Evolutionary conservation across 2,329 filamentous ascomycete species (phyloP), one percentile per base, ranked within the genome.

Genomic region (Trichoderma sp.): DNA sequence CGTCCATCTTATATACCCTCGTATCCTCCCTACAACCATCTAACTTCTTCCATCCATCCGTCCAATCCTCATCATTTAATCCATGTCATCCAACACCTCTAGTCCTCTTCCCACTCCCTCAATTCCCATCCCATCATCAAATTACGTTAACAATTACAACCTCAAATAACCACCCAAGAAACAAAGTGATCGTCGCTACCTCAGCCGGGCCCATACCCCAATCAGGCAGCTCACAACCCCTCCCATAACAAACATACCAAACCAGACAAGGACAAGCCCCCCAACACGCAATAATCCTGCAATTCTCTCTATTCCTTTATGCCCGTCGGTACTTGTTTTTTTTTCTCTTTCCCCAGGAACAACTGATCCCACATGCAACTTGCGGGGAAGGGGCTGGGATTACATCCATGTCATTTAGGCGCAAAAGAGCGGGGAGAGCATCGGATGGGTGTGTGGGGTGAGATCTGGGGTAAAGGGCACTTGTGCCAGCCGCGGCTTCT

Each of bases 391-490:
- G 31, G 21, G 50, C 11, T 41, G 24, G 67, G n/a, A 24, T 31
- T 69, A 35, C 12, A 68, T 63, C 56, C 56, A 11, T 29, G 27
- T 21, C 14, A 60, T 29, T 50, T 41, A 53, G 45, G 59, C 59
- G 31, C 50, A 56, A 56, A 53, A 56, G 50, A 56, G 60, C 31
- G 21, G 60, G 60, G 45, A 53, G 45, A 53, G 45, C 45, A 53
- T 53, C 45, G n/a, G n/a, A 53, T 53, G 45, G 45, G 45, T 53
- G 38, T 41, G 64, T 18, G 38, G 67, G 35, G 67, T 27, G 67
- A 71, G 53, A 71, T 71, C 67, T 71, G 67, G 67, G 67, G 67
- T 62, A 71, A 71, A 62, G 21, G 9, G 33, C 35, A 71, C 35
- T 38, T 35, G 67, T 27, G 41, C 53, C 53, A 38, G 67, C 67